phyloP scores from a whole-genome alignment of 2,329 filamentous ascomycete genomes.

The Xylariaceae sp. region DNA sequence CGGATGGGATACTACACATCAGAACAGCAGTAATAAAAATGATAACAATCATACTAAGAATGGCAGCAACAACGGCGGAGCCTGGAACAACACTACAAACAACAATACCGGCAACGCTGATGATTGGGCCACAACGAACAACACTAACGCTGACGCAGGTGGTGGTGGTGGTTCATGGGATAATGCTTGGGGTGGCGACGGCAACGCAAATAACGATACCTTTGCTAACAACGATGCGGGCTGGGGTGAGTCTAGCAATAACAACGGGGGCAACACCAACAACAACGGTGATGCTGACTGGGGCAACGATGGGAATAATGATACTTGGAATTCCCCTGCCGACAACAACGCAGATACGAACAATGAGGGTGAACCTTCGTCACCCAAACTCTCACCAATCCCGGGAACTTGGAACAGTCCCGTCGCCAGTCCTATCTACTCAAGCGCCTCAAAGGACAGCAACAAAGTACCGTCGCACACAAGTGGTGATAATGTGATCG shows the following conservation, averaged over 20 bases:
- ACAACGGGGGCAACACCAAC: background rate
- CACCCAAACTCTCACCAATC: background rate
- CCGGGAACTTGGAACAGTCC: conserved; percentile 15
- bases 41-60: conserved; percentile 8
- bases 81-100: conserved; percentile 1
- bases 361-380: background rate
- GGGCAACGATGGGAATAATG: background rate
- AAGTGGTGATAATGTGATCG: conserved; percentile 9
- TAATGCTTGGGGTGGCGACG: background rate
- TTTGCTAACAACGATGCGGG: background rate
- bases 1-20: background rate
- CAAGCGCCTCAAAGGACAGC: background rate
- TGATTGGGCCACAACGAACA: conserved; percentile 6
- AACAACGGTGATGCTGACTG: background rate
- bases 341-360: background rate
- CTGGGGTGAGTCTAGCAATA: background rate
- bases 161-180: conserved; percentile 5
- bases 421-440: conserved; percentile 9
- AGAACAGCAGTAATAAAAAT: background rate
- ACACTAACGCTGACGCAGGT: background rate
- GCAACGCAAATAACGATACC: conserved; percentile 1
- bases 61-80: conserved; percentile 6
- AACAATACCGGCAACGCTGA: conserved; percentile 3
- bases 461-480: conserved; percentile 6
- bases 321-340: background rate